Evolutionary conservation across 331 rosid genomes (phyloP).

Genomic region (Arachis monticola): DNA sequence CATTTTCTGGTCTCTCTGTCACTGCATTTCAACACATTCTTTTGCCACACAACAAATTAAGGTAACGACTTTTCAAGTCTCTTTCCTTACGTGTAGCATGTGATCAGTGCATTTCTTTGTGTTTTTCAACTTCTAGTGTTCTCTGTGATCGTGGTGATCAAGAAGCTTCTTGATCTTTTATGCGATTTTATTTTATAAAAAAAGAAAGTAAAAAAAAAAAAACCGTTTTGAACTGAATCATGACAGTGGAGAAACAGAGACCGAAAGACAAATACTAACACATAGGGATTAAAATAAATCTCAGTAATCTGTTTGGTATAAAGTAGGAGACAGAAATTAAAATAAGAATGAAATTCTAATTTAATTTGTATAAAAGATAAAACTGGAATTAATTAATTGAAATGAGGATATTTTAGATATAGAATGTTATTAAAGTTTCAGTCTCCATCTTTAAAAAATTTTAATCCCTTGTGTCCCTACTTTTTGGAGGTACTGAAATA

Average conservation of each 20-base stretch:
- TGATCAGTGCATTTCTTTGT: constrained; percentile 26
- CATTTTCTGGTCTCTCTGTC: constrained; percentile 34
- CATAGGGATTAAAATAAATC: too few relatives aligned
- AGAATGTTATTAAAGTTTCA: too few relatives aligned
- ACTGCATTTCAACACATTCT: constrained; percentile 44
- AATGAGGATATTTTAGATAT: too few relatives aligned
- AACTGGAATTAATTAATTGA: too few relatives aligned
- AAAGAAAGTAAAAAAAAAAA: background rate
- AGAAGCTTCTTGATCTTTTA: constrained; percentile 21
- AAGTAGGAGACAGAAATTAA: too few relatives aligned
- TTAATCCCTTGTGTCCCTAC: too few relatives aligned
- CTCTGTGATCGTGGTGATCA: background rate
- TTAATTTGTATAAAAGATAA: too few relatives aligned
- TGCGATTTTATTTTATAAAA: constrained; percentile 3
- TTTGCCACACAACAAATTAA: background rate
- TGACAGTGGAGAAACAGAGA: background rate
- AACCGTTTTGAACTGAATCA: constrained; percentile 12
- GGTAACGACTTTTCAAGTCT: constrained; percentile 38
- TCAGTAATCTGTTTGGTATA: too few relatives aligned
- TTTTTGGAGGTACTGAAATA: too few relatives aligned
- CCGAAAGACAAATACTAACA: too few relatives aligned
- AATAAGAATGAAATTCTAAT: too few relatives aligned
- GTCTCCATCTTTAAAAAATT: too few relatives aligned
- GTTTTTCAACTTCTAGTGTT: constrained; percentile 2
- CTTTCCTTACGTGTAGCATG: background rate